phyloP scores from a whole-genome alignment of 1,284 basidiomycete genomes.

The Cystobasidium pallidum region DNA sequence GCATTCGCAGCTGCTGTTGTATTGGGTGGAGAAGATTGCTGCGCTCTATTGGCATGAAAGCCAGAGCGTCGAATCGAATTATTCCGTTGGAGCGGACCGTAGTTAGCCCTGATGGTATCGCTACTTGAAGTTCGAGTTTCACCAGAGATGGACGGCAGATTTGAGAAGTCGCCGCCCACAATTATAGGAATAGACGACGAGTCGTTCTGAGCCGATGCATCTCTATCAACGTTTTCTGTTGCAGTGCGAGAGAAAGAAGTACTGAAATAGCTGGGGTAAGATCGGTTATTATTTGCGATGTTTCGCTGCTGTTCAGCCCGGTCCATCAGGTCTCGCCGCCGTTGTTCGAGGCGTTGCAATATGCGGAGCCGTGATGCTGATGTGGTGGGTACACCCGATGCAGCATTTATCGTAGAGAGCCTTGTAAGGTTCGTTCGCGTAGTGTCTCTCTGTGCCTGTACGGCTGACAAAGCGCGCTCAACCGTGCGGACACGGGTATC shows the following conservation, averaged over 20 bases:
- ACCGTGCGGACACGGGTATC: neutral
- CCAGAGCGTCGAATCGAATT: constrained; percentile 25
- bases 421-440: constrained; percentile 9
- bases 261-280: constrained; percentile 28
- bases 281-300: constrained; percentile 5
- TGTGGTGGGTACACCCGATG: neutral
- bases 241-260: constrained; percentile 21
- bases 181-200: constrained; percentile 16
- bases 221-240: neutral
- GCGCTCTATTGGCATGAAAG: constrained; percentile 14
- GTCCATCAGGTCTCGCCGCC: constrained; percentile 9
- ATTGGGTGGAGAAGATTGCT: constrained; percentile 6
- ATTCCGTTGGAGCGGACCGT: constrained; percentile 12
- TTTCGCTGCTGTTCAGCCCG: constrained; percentile 14
- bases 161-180: constrained; percentile 23
- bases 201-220: neutral
- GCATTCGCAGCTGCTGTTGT: neutral
- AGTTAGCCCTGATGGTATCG: constrained; percentile 8
- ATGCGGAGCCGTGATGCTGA: constrained; percentile 12
- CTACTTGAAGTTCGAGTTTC: neutral
- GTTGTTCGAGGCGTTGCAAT: constrained; percentile 17
- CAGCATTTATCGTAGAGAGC: constrained; percentile 3
- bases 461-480: constrained; percentile 6
- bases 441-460: constrained; percentile 1
- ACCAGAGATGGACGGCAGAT: constrained; percentile 1